Base-by-base conservation (phyloP, 2,329 filamentous ascomycete species). In the Fusarium palustre region DNA sequence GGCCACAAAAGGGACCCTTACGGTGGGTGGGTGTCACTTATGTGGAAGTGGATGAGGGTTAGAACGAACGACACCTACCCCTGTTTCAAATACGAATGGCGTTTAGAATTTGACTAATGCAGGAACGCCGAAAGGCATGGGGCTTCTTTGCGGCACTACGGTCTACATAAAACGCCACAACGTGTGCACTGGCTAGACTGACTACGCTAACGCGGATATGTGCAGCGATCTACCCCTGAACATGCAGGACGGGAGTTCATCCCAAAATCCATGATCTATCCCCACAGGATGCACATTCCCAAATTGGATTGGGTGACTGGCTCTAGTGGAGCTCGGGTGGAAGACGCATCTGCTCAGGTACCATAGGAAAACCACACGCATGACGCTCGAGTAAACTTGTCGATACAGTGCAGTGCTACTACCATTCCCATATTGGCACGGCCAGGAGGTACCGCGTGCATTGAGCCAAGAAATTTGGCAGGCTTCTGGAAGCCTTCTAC, bases 401-500 rank as follows among this genome's bases (percentile, higher is more conserved):
- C 11, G 18, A 28, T 66, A 74, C 72, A 70, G 72, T 74, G 59
- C 36, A 45, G 31, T 16, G 24, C 42, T 15, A 43, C n/a, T 31
- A 9, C 22, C 12, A 33, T 38, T 22, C n/a, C 28, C 16, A 25
- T 34, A 30, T 31, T 52, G 47, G 50, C 64, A 72, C 70, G 22
- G 64, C 62, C 56, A 41, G 22, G 64, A 65, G 50, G 64, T 63
- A 70, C 63, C 57, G 15, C n/a, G n/a, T 28, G 41, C 39, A 34
- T 42, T 45, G 53, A 41, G 31, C 34, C 55, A 55, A 52, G 38
- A 25, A 28, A 46, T 55, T 50, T 73, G 68, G 66, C 66, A 64
- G 66, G 54, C 65, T 76, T 76, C 75, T 76, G 70, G 75, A 76
- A 76, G 60, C 59, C 66, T 76, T 76, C 75, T 49, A 73, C 69